These are phyloP conservation scores for Plantago elongata DNA, from an alignment of 257 asterid species.

Conservation along the genomic window DNA sequence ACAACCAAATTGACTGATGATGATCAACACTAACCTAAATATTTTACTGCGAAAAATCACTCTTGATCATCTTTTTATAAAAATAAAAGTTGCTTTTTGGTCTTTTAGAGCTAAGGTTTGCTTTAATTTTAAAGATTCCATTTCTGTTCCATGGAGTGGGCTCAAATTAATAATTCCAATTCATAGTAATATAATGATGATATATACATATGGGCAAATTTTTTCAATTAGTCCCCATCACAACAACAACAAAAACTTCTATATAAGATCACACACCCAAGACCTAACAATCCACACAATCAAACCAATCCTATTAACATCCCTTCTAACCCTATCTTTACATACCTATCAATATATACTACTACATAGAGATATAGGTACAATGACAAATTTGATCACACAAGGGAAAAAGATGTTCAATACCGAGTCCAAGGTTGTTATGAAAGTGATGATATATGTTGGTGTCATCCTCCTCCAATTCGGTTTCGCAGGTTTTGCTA, in stretches of 20 bases:
- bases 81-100: too few relatives aligned
- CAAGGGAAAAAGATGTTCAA: too few relatives aligned
- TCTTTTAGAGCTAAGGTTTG: too few relatives aligned
- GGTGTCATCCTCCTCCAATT: conserved; percentile 48
- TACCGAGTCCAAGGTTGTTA: conserved; percentile 20
- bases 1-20: too few relatives aligned
- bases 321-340: too few relatives aligned
- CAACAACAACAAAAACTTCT: neutral
- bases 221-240: neutral
- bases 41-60: too few relatives aligned
- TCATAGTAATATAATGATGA: neutral
- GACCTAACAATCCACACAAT: neutral
- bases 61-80: too few relatives aligned
- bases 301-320: neutral
- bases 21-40: too few relatives aligned
- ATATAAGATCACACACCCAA: neutral
- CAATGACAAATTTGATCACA: neutral
- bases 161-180: too few relatives aligned
- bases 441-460: conserved; percentile 39
- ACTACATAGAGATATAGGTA: too few relatives aligned
- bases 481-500: conserved; percentile 53
- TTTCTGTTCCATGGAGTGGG: too few relatives aligned
- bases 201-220: neutral
- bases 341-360: neutral
- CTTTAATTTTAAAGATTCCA: too few relatives aligned